phyloP scores from a whole-genome alignment of 2,329 filamentous ascomycete species.

The Thelonectria rubi region DNA sequence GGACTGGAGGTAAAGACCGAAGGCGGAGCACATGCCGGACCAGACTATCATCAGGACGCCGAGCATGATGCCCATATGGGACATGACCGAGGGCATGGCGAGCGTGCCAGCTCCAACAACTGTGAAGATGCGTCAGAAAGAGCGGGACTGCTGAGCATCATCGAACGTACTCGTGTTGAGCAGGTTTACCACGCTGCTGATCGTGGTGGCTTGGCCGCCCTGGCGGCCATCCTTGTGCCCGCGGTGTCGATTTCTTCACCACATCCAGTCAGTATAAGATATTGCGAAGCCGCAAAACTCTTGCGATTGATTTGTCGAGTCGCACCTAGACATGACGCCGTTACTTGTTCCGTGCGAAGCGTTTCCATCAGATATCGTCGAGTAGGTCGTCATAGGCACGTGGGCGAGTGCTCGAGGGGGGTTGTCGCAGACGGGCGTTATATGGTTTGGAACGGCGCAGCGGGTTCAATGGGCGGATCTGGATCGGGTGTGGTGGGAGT shows the following conservation, averaged over 20 bases:
- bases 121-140: conserved; percentile 49
- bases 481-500: conserved; percentile 4
- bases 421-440: conserved; percentile 1
- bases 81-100: conserved; percentile 94
- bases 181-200: conserved; percentile 93
- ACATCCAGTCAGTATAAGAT: conserved; percentile 27
- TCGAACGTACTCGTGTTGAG: conserved; percentile 85
- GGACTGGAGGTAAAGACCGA: conserved; percentile 94
- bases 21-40: conserved; percentile 88
- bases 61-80: conserved; percentile 91
- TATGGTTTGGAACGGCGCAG: background rate
- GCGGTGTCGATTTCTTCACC: conserved; percentile 62
- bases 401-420: conserved; percentile 4
- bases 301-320: conserved; percentile 20
- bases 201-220: conserved; percentile 81
- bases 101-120: conserved; percentile 94
- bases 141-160: conserved; percentile 19
- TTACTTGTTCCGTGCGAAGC: conserved; percentile 51
- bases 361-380: conserved; percentile 60
- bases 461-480: background rate
- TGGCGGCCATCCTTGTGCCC: conserved; percentile 75
- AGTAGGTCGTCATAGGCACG: conserved; percentile 64
- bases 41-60: conserved; percentile 87
- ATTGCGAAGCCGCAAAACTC: conserved; percentile 11
- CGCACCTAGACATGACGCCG: conserved; percentile 61